Evolutionary conservation across 495 filamentous ascomycete species (phyloP).

Genomic region (Lineolata rhizophorae): DNA sequence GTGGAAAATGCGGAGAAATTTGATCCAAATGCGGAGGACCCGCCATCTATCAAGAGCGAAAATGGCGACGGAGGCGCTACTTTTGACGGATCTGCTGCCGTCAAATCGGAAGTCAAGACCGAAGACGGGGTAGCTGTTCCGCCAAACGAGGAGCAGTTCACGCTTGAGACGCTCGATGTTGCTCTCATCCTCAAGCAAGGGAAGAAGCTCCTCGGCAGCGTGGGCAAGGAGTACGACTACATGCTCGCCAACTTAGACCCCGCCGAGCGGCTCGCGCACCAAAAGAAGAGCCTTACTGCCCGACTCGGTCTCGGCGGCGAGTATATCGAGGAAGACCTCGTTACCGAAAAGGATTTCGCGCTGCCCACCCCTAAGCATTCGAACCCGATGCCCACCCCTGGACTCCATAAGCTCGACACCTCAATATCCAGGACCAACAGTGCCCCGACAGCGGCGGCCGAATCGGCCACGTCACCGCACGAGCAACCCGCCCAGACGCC

Average conservation of each 20-base stretch:
- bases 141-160: slow-evolving; percentile 34
- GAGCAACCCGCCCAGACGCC: slow-evolving; percentile 24
- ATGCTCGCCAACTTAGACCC: slow-evolving; percentile 63
- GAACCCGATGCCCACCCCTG: slow-evolving; percentile 20
- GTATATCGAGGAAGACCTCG: slow-evolving; percentile 65
- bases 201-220: slow-evolving; percentile 60
- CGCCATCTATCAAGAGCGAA: slow-evolving; percentile 22
- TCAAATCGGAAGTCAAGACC: slow-evolving; percentile 19
- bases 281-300: slow-evolving; percentile 67
- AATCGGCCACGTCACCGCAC: slow-evolving; percentile 26
- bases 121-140: slow-evolving; percentile 11
- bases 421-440: slow-evolving; percentile 25
- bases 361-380: slow-evolving; percentile 14
- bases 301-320: slow-evolving; percentile 69
- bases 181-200: slow-evolving; percentile 59
- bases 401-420: slow-evolving; percentile 27
- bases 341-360: slow-evolving; percentile 37
- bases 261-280: slow-evolving; percentile 52
- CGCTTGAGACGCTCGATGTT: slow-evolving; percentile 55
- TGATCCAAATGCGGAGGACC: slow-evolving; percentile 60
- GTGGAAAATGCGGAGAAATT: slow-evolving; percentile 70
- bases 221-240: slow-evolving; percentile 64
- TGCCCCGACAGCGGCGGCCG: slow-evolving; percentile 19
- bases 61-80: slow-evolving; percentile 17
- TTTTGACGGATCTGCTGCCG: no score